These are phyloP conservation scores for Ganoderma meredithae DNA, from an alignment of 1,284 basidiomycete species.

Conservation along the genomic window DNA sequence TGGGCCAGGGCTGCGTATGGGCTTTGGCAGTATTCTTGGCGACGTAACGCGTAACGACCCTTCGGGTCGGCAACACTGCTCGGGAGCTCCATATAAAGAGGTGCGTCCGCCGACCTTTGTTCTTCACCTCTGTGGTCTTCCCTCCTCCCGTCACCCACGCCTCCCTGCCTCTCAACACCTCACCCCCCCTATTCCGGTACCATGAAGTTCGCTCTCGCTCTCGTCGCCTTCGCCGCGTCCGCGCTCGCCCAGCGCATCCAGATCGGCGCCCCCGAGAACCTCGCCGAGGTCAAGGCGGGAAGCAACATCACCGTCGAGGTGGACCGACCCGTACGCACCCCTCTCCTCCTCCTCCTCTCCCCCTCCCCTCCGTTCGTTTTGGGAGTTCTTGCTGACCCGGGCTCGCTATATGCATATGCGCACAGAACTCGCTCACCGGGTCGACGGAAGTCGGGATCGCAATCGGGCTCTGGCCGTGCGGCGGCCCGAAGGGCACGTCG, in stretches of 20 bases:
- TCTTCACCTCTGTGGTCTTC: neutral
- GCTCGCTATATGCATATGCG: neutral
- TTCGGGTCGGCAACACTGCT: neutral
- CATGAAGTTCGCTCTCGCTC: slow-evolving; percentile 36
- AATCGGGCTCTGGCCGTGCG: slow-evolving; percentile 49
- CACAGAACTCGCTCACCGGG: slow-evolving; percentile 47
- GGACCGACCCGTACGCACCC: slow-evolving; percentile 49
- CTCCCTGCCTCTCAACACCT: neutral
- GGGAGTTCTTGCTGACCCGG: neutral
- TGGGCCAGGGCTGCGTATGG: neutral
- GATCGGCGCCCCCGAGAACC: slow-evolving; percentile 47
- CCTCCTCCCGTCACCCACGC: neutral
- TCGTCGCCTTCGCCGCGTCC: slow-evolving; percentile 35
- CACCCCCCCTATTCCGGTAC: neutral
- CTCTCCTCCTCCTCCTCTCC: neutral
- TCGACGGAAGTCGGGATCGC: slow-evolving; percentile 53
- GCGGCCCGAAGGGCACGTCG: slow-evolving; percentile 24
- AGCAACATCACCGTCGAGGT: slow-evolving; percentile 49
- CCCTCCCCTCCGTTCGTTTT: neutral
- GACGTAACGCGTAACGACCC: neutral
- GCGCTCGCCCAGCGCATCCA: slow-evolving; percentile 48
- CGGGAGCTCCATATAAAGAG: neutral
- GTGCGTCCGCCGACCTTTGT: neutral
- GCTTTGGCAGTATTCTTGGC: neutral
- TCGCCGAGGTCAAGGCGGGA: slow-evolving; percentile 44